Evolutionary conservation across 306 rosid species (phyloP).

Genomic region (Cyamopsis tetragonoloba): DNA sequence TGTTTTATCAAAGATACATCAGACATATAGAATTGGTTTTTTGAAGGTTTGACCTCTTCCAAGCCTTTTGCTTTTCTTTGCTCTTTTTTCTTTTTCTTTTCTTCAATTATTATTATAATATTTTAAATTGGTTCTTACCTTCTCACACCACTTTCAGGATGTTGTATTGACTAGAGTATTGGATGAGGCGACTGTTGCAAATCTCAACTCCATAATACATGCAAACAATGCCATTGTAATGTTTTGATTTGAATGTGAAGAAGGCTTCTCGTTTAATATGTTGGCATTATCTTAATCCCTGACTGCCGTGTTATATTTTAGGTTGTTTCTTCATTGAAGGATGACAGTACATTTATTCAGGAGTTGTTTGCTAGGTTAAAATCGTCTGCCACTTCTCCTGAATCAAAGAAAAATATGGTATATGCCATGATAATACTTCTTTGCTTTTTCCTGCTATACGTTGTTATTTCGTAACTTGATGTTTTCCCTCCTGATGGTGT

Average conservation of each 20-base stretch:
- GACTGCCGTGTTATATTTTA: slow-evolving; percentile 31
- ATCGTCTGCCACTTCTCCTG: slow-evolving; percentile 57
- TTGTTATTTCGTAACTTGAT: slow-evolving; percentile 12
- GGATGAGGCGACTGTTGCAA: slow-evolving; percentile 79
- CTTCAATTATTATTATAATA: too few relatives aligned
- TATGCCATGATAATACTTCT: slow-evolving; percentile 11
- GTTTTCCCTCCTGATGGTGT: slow-evolving; percentile 20
- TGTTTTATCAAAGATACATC: slow-evolving; percentile 89
- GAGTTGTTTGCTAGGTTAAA: slow-evolving; percentile 78
- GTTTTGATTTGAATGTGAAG: slow-evolving; percentile 16
- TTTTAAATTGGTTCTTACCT: slow-evolving; percentile 29
- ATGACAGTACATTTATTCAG: slow-evolving; percentile 78
- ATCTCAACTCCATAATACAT: slow-evolving; percentile 80
- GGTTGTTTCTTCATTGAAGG: slow-evolving; percentile 90
- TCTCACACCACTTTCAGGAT: slow-evolving; percentile 51
- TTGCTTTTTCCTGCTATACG: background rate
- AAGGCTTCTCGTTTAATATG: background rate
- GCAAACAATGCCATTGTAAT: slow-evolving; percentile 77
- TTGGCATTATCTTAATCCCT: slow-evolving; percentile 20
- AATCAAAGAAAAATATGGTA: slow-evolving; percentile 81
- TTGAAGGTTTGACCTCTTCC: slow-evolving; percentile 56
- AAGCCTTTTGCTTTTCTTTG: background rate
- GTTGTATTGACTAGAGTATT: slow-evolving; percentile 79
- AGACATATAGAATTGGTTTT: slow-evolving; percentile 89
- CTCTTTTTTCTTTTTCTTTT: background rate